These are phyloP conservation scores for Kazachstania kunashirensis DNA, from an alignment of 805 yeast species.

Conservation along the genomic window DNA sequence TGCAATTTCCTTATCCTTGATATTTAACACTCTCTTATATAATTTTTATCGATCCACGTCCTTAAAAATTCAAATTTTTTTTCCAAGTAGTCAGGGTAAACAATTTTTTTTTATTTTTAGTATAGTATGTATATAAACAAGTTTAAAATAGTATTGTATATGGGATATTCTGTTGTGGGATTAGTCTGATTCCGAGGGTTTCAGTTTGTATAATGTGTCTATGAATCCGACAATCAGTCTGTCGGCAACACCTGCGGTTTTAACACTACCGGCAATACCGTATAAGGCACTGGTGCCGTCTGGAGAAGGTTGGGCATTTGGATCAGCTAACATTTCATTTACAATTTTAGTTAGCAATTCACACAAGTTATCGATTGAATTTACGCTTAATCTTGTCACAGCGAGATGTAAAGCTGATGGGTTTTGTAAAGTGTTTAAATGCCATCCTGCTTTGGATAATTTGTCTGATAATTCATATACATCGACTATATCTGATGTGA, in stretches of 20 bases:
- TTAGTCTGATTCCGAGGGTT: too few relatives aligned
- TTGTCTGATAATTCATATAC: conserved; percentile 74
- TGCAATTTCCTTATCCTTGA: too few relatives aligned
- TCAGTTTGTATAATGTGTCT: conserved; percentile 63
- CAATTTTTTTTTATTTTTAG: too few relatives aligned
- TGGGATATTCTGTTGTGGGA: too few relatives aligned
- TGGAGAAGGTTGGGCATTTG: conserved; percentile 23
- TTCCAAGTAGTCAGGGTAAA: too few relatives aligned
- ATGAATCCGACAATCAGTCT: conserved; percentile 68
- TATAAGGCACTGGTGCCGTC: conserved; percentile 81
- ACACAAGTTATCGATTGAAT: conserved; percentile 51
- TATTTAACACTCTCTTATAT: too few relatives aligned
- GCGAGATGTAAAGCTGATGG: conserved; percentile 93
- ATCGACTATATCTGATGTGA: conserved; percentile 51
- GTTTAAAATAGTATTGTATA: too few relatives aligned
- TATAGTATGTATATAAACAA: too few relatives aligned
- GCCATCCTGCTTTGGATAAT: conserved; percentile 61
- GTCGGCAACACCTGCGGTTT: conserved; percentile 77
- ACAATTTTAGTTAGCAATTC: conserved; percentile 40
- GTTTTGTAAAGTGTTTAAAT: conserved; percentile 71
- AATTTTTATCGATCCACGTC: too few relatives aligned
- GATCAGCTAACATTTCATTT: conserved; percentile 31
- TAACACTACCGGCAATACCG: conserved; percentile 90
- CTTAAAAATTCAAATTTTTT: too few relatives aligned
- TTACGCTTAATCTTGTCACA: conserved; percentile 59